These are phyloP conservation scores for Ciborinia camelliae DNA, from an alignment of 2,329 filamentous ascomycete genomes.

Conservation along the genomic window DNA sequence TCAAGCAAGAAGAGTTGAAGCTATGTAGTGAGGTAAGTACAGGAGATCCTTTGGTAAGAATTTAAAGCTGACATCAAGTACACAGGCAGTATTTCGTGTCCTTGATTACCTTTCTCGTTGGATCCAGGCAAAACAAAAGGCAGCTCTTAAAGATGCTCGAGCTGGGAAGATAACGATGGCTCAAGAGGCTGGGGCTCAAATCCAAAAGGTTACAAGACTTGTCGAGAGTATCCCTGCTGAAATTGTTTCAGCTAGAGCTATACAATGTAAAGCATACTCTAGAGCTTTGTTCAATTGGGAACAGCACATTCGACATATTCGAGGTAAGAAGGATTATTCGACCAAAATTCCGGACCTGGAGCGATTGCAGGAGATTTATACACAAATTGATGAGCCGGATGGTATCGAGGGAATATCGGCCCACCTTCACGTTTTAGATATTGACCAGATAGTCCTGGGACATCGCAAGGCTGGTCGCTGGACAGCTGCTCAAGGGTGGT, in stretches of 20 bases:
- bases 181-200: constrained; percentile 46
- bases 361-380: constrained; percentile 87
- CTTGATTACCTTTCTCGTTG: constrained; percentile 90
- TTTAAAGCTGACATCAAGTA: constrained; percentile 32
- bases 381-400: constrained; percentile 96
- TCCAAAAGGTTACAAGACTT: constrained; percentile 67
- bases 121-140: constrained; percentile 64
- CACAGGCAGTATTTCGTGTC: constrained; percentile 78
- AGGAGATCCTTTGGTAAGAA: background rate
- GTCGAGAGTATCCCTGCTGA: constrained; percentile 67
- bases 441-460: constrained; percentile 89
- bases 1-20: constrained; percentile 71
- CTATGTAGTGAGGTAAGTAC: constrained; percentile 76
- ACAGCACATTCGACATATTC: constrained; percentile 68
- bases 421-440: constrained; percentile 79
- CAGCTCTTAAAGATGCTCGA: background rate
- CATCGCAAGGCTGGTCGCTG: constrained; percentile 91
- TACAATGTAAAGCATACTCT: constrained; percentile 92
- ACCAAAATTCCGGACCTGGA: constrained; percentile 66
- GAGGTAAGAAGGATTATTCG: constrained; percentile 27
- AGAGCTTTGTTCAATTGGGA: constrained; percentile 93
- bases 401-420: constrained; percentile 92
- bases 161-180: constrained; percentile 4
- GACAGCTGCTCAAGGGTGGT: constrained; percentile 96
- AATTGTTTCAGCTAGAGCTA: constrained; percentile 74